Evolutionary conservation across 2,329 filamentous ascomycete species (phyloP), one percentile per base, ranked within the genome.

Genomic region (Chrysosphaeria jannelii): DNA sequence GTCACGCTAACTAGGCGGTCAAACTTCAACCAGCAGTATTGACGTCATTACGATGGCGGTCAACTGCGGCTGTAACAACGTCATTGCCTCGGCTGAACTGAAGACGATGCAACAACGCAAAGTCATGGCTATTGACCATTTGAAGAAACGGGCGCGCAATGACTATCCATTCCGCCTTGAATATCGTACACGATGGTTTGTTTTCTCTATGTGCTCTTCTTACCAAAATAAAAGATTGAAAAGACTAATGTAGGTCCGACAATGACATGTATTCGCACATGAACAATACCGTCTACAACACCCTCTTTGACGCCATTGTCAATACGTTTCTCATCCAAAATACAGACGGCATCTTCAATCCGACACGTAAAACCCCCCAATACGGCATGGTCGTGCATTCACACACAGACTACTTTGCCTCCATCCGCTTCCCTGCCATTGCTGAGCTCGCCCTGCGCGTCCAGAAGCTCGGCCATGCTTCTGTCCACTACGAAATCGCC

Each of bases 241-340:
- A n/a, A n/a, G n/a, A 10, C 17, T n/a, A 8, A 5, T 23, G 2
- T 29, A 79, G 75, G 75, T 66, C 62, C 41, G 78, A 90, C 44
- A 89, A 89, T 39, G 78, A 90, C 47, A 85, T 88, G 72, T 90
- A 85, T 43, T 57, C 74, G 29, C 81, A 93, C 40, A 63, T 89
- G 53, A 90, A 90, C 47, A 90, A 89, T 39, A 71, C 66, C 19
- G 56, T 85, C 25, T 90, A 90, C 44, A 72, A 72, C 35, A 68
- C 71, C 30, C 54, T 88, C 55, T 66, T 89, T 42, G 81, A 93
- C 47, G 79, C 74, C 2, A 61, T 89, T 28, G 64, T 89, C 39
- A 93, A 91, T 43, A 57, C 68, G 23, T 93, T 85, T 42, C 58
- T 93, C 10, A 76, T 89, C 30, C 52, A 67, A 6, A 10, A 24